Evolutionary conservation across 176 grass and related monocot genomes (phyloP), one percentile per base, ranked within the genome.

Genomic region (Ensete ventricosum): DNA sequence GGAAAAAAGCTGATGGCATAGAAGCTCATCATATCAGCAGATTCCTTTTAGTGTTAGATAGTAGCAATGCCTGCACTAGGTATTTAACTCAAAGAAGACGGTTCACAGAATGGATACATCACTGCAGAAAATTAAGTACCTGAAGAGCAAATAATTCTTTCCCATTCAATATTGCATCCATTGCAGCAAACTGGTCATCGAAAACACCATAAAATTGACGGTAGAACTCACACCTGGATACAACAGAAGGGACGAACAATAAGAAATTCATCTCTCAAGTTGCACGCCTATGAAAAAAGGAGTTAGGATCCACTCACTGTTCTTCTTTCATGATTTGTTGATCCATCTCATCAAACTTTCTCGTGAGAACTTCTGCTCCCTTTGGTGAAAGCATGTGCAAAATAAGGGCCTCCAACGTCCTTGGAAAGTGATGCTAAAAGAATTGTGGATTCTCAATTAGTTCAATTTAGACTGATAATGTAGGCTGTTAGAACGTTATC

Each of bases 331-430:
- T 89, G 22, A 84, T 82, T 76, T 66, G 80, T 78, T 81, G 88
- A 78, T 99, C 90, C 81, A 91, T 88, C 84, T 89, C 84, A 43
- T 99, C 95, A 54, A 91, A 99, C 82, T 98, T 98, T n/a, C 88
- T 82, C 73, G 95, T 94, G 50, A 99, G 86, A 80, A 94, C 76
- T 84, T 99, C 95, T 81, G 95, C 95, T 84, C 88, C 88, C 73
- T 79, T 84, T 74, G 95, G 95, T 70, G 84, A 80, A 78, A 87
- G 85, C 78, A 87, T 75, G 68, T 99, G 89, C 74, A 99, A 76
- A 53, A 99, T 82, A 80, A 99, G 80, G 62, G 78, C 76, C 83
- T 93, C 88, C 83, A 91, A 72, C 65, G 95, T 89, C 80, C 95
- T 91, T 68, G 95, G 95, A 58, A 99, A 99, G 67, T 79, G 72